A percentile compares a stretch with the other conserved stretches of the same genome.
Evolutionary conservation across 805 yeast genomes (phyloP).

Genomic region (Limtongozyma cylindracea): DNA sequence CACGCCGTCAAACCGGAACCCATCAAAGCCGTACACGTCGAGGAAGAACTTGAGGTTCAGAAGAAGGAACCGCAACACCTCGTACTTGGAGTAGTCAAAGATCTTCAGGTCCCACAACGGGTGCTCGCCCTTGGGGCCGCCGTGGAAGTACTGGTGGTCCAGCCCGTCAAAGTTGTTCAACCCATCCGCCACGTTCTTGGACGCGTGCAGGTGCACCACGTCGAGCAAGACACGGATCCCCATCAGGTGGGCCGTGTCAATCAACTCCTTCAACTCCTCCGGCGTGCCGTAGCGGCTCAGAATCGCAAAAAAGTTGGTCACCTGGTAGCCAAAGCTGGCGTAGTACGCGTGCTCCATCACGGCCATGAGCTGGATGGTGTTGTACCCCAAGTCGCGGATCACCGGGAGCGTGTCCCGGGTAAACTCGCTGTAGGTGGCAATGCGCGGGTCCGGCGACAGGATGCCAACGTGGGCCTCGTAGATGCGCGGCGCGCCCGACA

Average conservation of each 20-base stretch:
- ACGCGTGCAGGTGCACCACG: slow-evolving; percentile 90
- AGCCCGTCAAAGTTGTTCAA: slow-evolving; percentile 85
- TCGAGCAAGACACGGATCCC: slow-evolving; percentile 77
- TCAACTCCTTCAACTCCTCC: slow-evolving; percentile 72
- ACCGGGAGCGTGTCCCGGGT: slow-evolving; percentile 62
- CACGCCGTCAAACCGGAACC: slow-evolving; percentile 92
- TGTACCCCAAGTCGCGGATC: slow-evolving; percentile 67
- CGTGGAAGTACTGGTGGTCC: slow-evolving; percentile 84
- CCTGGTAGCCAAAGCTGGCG: slow-evolving; percentile 95
- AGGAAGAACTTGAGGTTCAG: slow-evolving; percentile 67
- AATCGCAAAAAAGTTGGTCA: slow-evolving; percentile 75
- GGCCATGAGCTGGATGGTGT: slow-evolving; percentile 91
- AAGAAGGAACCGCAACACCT: slow-evolving; percentile 66
- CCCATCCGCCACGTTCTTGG: slow-evolving; percentile 87
- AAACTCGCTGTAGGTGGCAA: slow-evolving; percentile 74
- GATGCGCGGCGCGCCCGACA: slow-evolving; percentile 29
- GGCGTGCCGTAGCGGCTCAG: slow-evolving; percentile 90
- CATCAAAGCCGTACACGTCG: slow-evolving; percentile 74
- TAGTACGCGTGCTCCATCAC: slow-evolving; percentile 97
- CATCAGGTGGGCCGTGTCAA: slow-evolving; percentile 76
- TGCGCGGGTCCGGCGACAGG: slow-evolving; percentile 67
- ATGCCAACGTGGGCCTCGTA: slow-evolving; percentile 95
- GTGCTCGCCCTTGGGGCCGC: slow-evolving; percentile 75
- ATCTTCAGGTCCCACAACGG: slow-evolving; percentile 92
- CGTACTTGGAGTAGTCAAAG: slow-evolving; percentile 79